phyloP scores from a whole-genome alignment of 371 early-diverging fungal genomes.

The Mucor circinelloides region DNA sequence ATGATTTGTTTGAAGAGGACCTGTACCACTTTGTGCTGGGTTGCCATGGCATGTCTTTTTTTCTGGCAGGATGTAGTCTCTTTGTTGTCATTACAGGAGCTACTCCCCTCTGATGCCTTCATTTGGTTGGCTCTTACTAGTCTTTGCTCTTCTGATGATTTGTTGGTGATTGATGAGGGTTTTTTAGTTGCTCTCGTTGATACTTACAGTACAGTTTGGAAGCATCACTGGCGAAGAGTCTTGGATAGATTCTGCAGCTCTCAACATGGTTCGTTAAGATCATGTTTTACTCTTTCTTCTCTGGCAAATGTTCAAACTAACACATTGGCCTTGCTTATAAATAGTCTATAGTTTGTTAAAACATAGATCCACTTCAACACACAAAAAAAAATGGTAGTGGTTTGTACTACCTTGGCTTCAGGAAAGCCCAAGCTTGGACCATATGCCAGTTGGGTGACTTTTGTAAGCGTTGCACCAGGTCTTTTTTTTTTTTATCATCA shows the following conservation, averaged over 20 bases:
- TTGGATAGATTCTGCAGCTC: not conserved
- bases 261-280: not conserved
- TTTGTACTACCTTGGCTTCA: slow-evolving; percentile 28
- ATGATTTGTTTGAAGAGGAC: too few relatives aligned
- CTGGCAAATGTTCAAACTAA: not conserved
- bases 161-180: not conserved
- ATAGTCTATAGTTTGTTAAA: not conserved
- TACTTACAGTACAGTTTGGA: not conserved
- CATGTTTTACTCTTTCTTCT: not conserved
- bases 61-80: not conserved
- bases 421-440: slow-evolving; percentile 30
- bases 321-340: not conserved
- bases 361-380: not conserved
- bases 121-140: not conserved
- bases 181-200: not conserved
- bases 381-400: slow-evolving; percentile 13
- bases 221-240: not conserved
- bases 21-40: not conserved
- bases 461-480: slow-evolving; percentile 30
- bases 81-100: not conserved
- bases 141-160: not conserved
- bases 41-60: not conserved
- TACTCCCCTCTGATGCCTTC: not conserved
- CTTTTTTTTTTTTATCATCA: too few relatives aligned
- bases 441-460: slow-evolving; percentile 24